These are phyloP conservation scores for Capsicum pubescens DNA, from an alignment of 257 asterid genomes.

Conservation along the genomic window DNA sequence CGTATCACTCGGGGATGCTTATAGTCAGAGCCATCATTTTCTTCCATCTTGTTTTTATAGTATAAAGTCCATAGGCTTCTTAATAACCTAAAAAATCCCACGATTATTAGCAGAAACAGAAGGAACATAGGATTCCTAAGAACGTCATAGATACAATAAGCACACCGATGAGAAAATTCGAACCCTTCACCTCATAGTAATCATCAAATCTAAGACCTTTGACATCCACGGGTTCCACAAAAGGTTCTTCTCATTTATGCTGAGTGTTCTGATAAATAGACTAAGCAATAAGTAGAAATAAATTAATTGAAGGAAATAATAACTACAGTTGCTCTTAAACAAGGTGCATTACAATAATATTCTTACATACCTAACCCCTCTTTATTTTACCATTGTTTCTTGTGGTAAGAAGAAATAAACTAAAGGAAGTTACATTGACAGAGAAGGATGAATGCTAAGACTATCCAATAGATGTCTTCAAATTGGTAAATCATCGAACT, in stretches of 20 bases:
- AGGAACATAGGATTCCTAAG: neutral
- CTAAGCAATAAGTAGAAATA: neutral
- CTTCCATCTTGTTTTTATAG: slow-evolving; percentile 87
- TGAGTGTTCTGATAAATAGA: no score
- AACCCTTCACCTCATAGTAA: no score
- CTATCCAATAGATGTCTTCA: neutral
- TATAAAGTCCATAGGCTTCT: slow-evolving; percentile 96
- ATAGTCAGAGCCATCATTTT: slow-evolving; percentile 77
- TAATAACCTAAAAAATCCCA: slow-evolving; percentile 63
- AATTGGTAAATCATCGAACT: no score
- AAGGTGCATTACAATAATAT: slow-evolving; percentile 7
- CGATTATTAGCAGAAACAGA: slow-evolving; percentile 24
- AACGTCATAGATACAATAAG: neutral
- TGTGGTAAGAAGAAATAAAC: neutral
- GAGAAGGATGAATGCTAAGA: neutral
- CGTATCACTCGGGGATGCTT: slow-evolving; percentile 83
- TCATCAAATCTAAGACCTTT: no score
- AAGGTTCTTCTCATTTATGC: no score
- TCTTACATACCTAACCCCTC: neutral
- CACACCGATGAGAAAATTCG: no score
- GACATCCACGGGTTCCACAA: no score
- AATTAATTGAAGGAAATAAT: neutral
- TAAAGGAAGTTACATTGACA: neutral
- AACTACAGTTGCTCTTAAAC: neutral
- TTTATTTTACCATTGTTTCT: neutral